These are phyloP conservation scores for Vitis amurensis DNA, from an alignment of 164 flowering plant species.

Conservation along the genomic window DNA sequence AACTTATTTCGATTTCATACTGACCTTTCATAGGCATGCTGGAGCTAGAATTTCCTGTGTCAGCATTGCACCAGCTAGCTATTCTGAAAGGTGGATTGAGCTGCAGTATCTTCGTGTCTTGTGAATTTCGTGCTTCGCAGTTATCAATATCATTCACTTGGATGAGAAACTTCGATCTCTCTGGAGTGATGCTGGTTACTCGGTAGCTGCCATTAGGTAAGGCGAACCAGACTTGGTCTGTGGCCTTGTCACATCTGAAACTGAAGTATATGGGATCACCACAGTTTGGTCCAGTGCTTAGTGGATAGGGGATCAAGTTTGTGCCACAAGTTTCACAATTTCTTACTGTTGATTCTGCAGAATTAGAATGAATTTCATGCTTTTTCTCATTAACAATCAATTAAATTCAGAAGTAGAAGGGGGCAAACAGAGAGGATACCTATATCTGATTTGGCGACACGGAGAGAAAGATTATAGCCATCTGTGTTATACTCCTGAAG, in stretches of 20 bases:
- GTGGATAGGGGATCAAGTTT: conserved; percentile 42
- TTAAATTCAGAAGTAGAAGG: too few species aligned
- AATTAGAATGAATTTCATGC: not conserved
- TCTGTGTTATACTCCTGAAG: too few species aligned
- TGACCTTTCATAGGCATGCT: not conserved
- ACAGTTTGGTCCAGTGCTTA: conserved; percentile 41
- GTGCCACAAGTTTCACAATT: conserved; percentile 40
- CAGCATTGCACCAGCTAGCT: conserved; percentile 22
- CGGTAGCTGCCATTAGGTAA: conserved; percentile 15
- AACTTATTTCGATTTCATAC: conserved; percentile 31
- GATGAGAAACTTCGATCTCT: conserved; percentile 21
- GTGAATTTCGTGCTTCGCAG: conserved; percentile 12
- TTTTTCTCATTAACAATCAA: too few species aligned
- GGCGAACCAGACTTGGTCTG: conserved; percentile 29
- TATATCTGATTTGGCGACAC: too few species aligned
- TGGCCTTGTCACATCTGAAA: conserved; percentile 30
- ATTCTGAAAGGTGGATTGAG: conserved; percentile 27
- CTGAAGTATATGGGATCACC: conserved; percentile 38
- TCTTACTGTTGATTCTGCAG: conserved; percentile 30
- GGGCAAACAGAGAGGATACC: too few species aligned
- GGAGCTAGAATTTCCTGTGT: conserved; percentile 5
- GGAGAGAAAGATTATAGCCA: too few species aligned
- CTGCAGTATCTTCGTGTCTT: not conserved
- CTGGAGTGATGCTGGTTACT: conserved; percentile 27
- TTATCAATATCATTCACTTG: conserved; percentile 8